Evolutionary conservation across 345 rosid species (phyloP), one percentile per base, ranked within the genome.

Genomic region (Cardamine chenopodiifolia): DNA sequence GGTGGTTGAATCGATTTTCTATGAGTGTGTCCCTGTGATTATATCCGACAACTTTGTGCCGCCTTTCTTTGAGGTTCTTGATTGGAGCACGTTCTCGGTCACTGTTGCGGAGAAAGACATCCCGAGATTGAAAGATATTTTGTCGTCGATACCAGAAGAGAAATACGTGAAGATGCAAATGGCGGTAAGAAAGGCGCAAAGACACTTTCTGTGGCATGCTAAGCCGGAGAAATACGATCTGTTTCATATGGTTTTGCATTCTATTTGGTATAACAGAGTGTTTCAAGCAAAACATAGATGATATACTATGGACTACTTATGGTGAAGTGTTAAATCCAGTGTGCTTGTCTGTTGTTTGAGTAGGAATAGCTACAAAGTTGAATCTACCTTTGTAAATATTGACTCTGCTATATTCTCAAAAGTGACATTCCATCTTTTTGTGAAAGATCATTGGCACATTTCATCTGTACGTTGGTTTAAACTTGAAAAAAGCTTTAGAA

Each of bases 201-300:
- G 85, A 34, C 97, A 91, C 85, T 91, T 91, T 72, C 87, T 91
- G 4, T 94, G 98, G 97, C 97, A 94, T 76, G 84, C 86, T 11
- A 86, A 77, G 78, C 97, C 98, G 0, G 64, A 85, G 76, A 94
- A 83, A 81, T 88, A 91, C 12, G 98, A 94, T 83, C 82, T 94
- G 50, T 94, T 94, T 74, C 82, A 88, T 82, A 91, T 94, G 98
- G 88, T 91, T 42, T 93, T 91, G 57, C 98, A 94, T 75, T 91
- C 97, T 2, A 83, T 94, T 56, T 94, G 98, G 97, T 74, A 94
- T 72, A 91, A 91, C 64, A 79, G 93, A 82, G 95, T 94, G 71
- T 78, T 84, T 76, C 97, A 94, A 82, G 85, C 84, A 31, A 91
- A 94, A 71, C 90, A 72, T 18, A 79, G 94, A 67, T 88, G 31